phyloP scores from a whole-genome alignment of 2,329 filamentous ascomycete genomes.

The Aspergillus arachidicola region DNA sequence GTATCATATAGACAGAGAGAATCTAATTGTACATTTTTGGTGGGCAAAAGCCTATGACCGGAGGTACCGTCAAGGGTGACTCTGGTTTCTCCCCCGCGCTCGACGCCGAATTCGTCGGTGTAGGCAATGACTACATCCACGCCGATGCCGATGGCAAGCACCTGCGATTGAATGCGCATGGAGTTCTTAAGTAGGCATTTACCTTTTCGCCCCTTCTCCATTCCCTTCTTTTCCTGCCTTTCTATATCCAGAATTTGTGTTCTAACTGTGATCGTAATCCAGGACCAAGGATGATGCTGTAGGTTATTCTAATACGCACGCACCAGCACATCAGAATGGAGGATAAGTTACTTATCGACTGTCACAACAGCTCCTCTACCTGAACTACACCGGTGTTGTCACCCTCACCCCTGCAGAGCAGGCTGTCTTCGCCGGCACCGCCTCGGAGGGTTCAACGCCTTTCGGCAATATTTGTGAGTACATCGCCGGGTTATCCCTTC shows the following conservation, averaged over 20 bases:
- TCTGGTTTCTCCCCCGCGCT: conserved; percentile 38
- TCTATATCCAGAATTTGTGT: not conserved
- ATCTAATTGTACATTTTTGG: not conserved
- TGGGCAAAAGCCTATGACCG: conserved; percentile 38
- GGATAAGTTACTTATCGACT: not conserved
- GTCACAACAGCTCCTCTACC: conserved; percentile 35
- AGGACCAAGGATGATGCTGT: conserved; percentile 39
- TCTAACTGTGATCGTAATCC: conserved; percentile 6
- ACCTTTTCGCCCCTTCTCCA: not conserved
- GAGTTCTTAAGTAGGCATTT: conserved; percentile 40
- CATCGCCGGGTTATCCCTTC: not conserved
- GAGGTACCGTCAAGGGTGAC: conserved; percentile 40
- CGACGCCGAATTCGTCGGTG: conserved; percentile 41
- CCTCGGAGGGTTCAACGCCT: conserved; percentile 37
- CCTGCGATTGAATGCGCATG: conserved; percentile 45
- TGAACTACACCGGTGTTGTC: conserved; percentile 46
- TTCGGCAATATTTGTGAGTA: conserved; percentile 46
- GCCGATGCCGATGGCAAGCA: conserved; percentile 42
- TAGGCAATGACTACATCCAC: conserved; percentile 48
- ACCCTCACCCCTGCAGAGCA: conserved; percentile 35
- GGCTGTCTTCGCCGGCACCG: conserved; percentile 36
- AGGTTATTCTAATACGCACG: conserved; percentile 12
- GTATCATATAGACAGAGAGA: not conserved
- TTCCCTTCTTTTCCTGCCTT: not conserved
- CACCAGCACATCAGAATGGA: not conserved